Conservation (phyloP, 345 rosid genomes). For the Carallia brachiata region DNA sequence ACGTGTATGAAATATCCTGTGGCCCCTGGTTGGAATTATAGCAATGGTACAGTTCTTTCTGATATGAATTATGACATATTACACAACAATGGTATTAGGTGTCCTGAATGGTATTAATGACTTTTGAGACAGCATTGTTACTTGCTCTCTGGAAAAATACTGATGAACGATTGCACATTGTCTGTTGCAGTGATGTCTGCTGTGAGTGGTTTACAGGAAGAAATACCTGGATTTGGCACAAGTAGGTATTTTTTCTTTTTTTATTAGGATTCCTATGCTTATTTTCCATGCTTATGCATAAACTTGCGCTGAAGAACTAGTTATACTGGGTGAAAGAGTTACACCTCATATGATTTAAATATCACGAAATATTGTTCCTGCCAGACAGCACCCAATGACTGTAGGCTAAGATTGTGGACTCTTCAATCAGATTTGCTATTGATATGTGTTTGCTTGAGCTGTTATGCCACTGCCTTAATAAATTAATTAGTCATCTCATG, state of each 20-base stretch:
- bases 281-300: constrained; percentile 2
- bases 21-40: constrained; percentile 6
- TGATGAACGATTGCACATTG: constrained; percentile 11
- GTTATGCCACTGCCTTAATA: neutral
- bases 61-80: neutral
- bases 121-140: neutral
- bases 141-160: neutral
- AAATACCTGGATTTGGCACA: constrained; percentile 71
- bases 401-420: no score
- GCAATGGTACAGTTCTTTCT: neutral
- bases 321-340: neutral
- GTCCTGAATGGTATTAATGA: no score
- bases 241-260: constrained; percentile 43
- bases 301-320: constrained; percentile 7
- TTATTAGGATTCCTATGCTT: constrained; percentile 5
- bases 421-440: neutral
- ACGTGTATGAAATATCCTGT: neutral
- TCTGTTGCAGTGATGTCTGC: constrained; percentile 88
- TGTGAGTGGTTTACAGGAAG: constrained; percentile 85
- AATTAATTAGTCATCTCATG: neutral
- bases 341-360: neutral
- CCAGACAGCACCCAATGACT: neutral
- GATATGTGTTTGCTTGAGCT: neutral
- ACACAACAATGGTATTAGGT: no score
- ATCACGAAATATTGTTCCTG: neutral